Percentiles rank a stretch among this genome's conserved stretches.
phyloP scores from a whole-genome alignment of 2,329 filamentous ascomycete genomes.

The Macrophomina tecta region DNA sequence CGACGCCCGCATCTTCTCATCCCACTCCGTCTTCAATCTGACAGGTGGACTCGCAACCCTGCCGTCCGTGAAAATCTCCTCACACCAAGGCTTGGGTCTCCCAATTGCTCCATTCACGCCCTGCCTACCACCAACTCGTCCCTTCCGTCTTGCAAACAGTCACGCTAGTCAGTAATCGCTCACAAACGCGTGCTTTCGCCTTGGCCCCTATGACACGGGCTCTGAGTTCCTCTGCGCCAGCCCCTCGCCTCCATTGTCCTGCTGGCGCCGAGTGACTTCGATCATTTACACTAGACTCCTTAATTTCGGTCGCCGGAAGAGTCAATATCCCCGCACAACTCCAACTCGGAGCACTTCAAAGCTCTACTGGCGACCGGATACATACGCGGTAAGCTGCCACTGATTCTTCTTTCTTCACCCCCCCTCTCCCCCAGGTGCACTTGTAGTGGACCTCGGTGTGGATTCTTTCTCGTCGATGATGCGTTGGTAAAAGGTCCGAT shows the following conservation, averaged over 20 bases:
- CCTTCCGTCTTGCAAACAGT: constrained; percentile 1
- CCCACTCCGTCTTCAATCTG: neutral
- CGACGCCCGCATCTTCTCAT: neutral
- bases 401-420: neutral
- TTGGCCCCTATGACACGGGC: constrained; percentile 2
- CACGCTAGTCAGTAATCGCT: constrained; percentile 20
- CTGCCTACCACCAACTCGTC: neutral
- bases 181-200: neutral
- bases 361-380: constrained; percentile 17
- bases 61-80: neutral
- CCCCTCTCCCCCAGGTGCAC: neutral
- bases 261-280: neutral
- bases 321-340: neutral
- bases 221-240: neutral
- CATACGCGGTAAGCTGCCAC: neutral
- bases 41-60: constrained; percentile 2
- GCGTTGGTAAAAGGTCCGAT: constrained; percentile 28
- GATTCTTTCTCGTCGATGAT: constrained; percentile 15
- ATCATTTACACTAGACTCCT: neutral
- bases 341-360: constrained; percentile 1
- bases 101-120: neutral
- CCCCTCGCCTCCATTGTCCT: neutral
- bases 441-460: neutral
- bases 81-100: neutral
- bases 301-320: constrained; percentile 22